A percentile compares a stretch with the other conserved stretches of the same genome.
These are phyloP conservation scores for Meredithiella fracta DNA, from an alignment of 2,329 filamentous ascomycete species.

Conservation along the genomic window DNA sequence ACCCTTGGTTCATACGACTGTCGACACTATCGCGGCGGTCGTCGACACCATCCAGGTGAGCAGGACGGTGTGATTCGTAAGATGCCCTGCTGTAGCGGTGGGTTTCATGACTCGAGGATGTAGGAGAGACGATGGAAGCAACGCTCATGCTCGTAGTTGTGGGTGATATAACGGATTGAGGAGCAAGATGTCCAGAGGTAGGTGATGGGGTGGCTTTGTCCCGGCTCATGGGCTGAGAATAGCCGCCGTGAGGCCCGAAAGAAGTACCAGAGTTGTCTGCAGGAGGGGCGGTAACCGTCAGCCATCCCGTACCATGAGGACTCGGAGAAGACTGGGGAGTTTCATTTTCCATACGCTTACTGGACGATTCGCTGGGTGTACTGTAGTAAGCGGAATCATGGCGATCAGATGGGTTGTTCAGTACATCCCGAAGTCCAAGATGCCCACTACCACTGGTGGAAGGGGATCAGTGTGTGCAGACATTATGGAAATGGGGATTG, in stretches of 20 bases:
- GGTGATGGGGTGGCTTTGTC: slow-evolving; percentile 31
- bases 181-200: slow-evolving; percentile 31
- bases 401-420: slow-evolving; percentile 11
- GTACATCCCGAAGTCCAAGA: slow-evolving; percentile 13
- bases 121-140: slow-evolving; percentile 46
- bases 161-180: slow-evolving; percentile 36
- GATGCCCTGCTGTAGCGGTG: slow-evolving; percentile 29
- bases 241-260: slow-evolving; percentile 14
- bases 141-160: slow-evolving; percentile 49
- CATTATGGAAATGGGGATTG: not conserved
- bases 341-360: slow-evolving; percentile 15
- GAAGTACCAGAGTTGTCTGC: slow-evolving; percentile 30
- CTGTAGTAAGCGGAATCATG: slow-evolving; percentile 14
- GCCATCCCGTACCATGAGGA: slow-evolving; percentile 9
- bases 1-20: slow-evolving; percentile 50
- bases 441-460: slow-evolving; percentile 4
- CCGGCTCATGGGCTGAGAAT: slow-evolving; percentile 27
- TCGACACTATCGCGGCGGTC: slow-evolving; percentile 60
- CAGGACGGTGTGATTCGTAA: slow-evolving; percentile 16
- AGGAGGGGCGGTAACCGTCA: slow-evolving; percentile 14
- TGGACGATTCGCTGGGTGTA: slow-evolving; percentile 14
- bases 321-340: slow-evolving; percentile 15
- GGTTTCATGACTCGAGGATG: slow-evolving; percentile 27
- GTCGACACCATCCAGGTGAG: slow-evolving; percentile 17
- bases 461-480: slow-evolving; percentile 3